These are phyloP conservation scores for Epithele typhae DNA, from an alignment of 768 basidiomycete species.

Conservation along the genomic window DNA sequence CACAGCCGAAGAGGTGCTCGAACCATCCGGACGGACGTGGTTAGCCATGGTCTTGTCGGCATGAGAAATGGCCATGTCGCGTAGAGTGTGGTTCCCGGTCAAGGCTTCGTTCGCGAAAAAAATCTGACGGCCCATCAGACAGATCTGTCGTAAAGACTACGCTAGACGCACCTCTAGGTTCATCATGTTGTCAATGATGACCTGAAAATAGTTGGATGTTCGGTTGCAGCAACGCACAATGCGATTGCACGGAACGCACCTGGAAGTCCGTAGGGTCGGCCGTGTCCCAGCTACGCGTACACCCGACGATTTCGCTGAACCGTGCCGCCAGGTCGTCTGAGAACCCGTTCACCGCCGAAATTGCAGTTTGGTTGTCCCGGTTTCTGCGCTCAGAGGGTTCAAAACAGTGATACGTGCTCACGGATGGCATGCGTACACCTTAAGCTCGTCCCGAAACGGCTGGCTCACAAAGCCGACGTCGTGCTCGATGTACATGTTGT, in stretches of 20 bases:
- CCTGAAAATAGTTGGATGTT: conserved; percentile 27
- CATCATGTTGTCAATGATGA: conserved; percentile 82
- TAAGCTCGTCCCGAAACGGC: conserved; percentile 60
- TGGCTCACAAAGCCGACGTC: conserved; percentile 72
- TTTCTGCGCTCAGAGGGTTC: conserved; percentile 36
- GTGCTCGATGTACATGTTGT: conserved; percentile 48
- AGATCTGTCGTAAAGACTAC: background rate
- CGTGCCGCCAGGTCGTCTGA: conserved; percentile 52
- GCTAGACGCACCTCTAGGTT: conserved; percentile 46
- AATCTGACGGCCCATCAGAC: conserved; percentile 24
- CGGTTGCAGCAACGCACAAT: no score
- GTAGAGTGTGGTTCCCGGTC: conserved; percentile 55
- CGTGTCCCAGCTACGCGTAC: conserved; percentile 67
- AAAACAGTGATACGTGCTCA: no score
- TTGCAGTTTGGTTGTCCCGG: conserved; percentile 51
- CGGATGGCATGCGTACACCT: conserved; percentile 53
- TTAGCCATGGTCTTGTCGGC: conserved; percentile 65
- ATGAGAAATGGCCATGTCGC: conserved; percentile 57
- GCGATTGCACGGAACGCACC: conserved; percentile 26
- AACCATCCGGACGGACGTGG: conserved; percentile 62
- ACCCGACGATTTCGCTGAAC: conserved; percentile 57
- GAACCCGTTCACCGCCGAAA: conserved; percentile 51
- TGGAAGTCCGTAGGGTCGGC: conserved; percentile 56
- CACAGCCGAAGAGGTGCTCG: conserved; percentile 12
- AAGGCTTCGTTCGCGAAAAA: conserved; percentile 55